phyloP scores from a whole-genome alignment of 2,329 filamentous ascomycete species.

The Trichoderma semiorbis region DNA sequence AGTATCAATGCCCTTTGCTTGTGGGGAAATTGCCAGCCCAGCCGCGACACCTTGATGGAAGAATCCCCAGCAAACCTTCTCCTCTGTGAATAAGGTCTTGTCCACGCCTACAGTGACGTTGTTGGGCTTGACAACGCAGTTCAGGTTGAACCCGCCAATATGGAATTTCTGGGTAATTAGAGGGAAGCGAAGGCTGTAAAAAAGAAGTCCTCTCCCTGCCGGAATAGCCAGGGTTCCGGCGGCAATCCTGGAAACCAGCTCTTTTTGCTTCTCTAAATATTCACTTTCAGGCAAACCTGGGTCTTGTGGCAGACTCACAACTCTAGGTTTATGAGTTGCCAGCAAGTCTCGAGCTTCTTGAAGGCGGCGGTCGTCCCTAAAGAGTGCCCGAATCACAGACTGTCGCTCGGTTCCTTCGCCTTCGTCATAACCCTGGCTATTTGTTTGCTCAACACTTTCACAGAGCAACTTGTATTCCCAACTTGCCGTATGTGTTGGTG shows the following conservation, averaged over 20 bases:
- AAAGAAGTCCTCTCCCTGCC: conserved; percentile 79
- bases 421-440: conserved; percentile 64
- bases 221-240: conserved; percentile 85
- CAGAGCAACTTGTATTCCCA: conserved; percentile 80
- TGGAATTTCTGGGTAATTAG: conserved; percentile 89
- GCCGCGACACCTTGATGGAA: conserved; percentile 96
- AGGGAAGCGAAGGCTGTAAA: conserved; percentile 83
- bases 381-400: conserved; percentile 78
- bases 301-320: conserved; percentile 72
- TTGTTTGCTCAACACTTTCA: conserved; percentile 58
- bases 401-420: conserved; percentile 81
- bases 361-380: conserved; percentile 85
- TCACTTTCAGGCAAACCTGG: conserved; percentile 81
- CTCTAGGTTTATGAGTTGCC: conserved; percentile 77
- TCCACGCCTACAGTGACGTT: conserved; percentile 94
- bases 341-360: conserved; percentile 81
- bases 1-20: conserved; percentile 91
- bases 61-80: conserved; percentile 97
- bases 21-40: conserved; percentile 82
- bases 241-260: conserved; percentile 80
- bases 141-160: conserved; percentile 85
- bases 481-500: conserved; percentile 61
- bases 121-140: conserved; percentile 85
- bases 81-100: conserved; percentile 80
- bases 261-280: conserved; percentile 87